Evolutionary conservation across 2,329 filamentous ascomycete species (phyloP).

Genomic region (Colletotrichum chrysophilum): DNA sequence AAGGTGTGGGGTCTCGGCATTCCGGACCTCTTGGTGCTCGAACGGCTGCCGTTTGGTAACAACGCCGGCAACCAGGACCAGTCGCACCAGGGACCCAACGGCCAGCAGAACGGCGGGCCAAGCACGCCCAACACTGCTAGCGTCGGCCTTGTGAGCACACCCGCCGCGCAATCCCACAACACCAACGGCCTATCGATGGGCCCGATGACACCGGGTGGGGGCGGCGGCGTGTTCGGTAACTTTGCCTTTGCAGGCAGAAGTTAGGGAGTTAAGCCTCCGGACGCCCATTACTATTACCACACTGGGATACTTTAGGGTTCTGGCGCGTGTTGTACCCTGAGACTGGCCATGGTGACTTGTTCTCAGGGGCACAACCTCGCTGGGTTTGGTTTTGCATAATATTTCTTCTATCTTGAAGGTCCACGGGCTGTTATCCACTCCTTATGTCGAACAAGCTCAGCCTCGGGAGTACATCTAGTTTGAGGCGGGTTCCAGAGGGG

Average conservation of each 20-base stretch:
- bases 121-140: conserved; percentile 73
- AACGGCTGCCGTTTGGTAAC: conserved; percentile 35
- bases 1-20: conserved; percentile 93
- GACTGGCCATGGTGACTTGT: conserved; percentile 10
- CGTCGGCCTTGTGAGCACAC: conserved; percentile 53
- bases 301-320: neutral
- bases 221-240: conserved; percentile 76
- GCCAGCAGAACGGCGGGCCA: conserved; percentile 53
- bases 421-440: neutral
- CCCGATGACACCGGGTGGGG: conserved; percentile 79
- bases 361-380: neutral
- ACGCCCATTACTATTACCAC: neutral
- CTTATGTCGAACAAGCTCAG: neutral
- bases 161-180: conserved; percentile 56
- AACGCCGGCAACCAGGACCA: conserved; percentile 32
- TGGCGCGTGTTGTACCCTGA: neutral
- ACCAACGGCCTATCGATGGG: conserved; percentile 65
- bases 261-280: conserved; percentile 26
- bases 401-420: neutral
- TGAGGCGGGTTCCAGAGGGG: neutral
- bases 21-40: conserved; percentile 60
- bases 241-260: conserved; percentile 61
- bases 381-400: conserved; percentile 10
- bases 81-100: conserved; percentile 41
- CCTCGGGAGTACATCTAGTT: neutral